Base-by-base conservation (phyloP, 106 monocot genomes). In the Ottelia alismoides region DNA sequence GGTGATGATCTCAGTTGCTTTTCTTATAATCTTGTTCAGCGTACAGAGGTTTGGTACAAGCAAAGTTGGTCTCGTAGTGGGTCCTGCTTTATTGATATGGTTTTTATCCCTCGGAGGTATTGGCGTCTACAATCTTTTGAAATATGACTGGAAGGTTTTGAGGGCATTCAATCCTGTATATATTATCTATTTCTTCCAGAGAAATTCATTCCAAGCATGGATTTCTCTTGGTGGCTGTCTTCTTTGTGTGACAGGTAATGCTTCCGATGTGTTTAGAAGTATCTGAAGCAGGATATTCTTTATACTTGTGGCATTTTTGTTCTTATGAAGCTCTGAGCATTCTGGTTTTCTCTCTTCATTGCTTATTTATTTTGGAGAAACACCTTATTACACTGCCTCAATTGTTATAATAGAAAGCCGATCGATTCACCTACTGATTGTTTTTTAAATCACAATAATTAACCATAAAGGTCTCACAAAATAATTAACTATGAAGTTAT, bases 21-120 rank as follows among this genome's bases (percentile, higher is more conserved):
- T 81, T 64, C 78, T 92, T 51, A 67, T 85, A 40, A 55, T 92
- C 55, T 73, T 92, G 61, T 92, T 82, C 68, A 85, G 81, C 57
- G 71, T 85, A 30, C 91, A 85, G 74, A 81, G 71, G 52, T 92
- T 71, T 70, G 91, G 81, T 61, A 85, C 91, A 57, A 85, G 85
- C 73, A 85, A 92, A 78, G 76, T 92, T 30, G 91, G 81, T 2
- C 77, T 92, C 68, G 91, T 52, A 21, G 65, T 92, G 50, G 91
- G 91, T 26, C 91, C 91, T 65, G 74, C 81, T 67, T 68, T 92
- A 47, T 76, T 92, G 49, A 54, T 92, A 75, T 92, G 91, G 91
- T 85, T 92, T 76, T 92, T 70, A 27, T 85, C 72, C 26, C 81
- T 92, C 60, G 91, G 85, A 32, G 70, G 64, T 4, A 73, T 85